Evolutionary conservation across 1,139 yeast genomes (phyloP).

Genomic region (Geotrichum bryndzae): DNA sequence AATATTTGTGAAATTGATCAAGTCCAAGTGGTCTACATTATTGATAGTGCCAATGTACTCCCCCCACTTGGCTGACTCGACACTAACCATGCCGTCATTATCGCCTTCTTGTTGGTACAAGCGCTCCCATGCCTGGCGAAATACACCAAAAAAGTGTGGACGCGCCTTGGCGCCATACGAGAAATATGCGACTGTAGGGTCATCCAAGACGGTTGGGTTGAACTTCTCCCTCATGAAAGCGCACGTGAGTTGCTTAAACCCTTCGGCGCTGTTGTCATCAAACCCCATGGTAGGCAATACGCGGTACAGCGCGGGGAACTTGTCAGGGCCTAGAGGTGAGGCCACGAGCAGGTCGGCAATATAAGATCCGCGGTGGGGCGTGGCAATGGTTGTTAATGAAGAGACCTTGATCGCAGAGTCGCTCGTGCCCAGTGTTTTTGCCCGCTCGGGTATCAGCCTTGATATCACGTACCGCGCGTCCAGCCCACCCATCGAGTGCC

Average conservation of each 20-base stretch:
- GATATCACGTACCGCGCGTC: conserved; percentile 75
- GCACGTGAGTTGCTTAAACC: conserved; percentile 47
- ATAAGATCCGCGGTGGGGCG: conserved; percentile 85
- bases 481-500: conserved; percentile 95
- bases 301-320: conserved; percentile 13
- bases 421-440: neutral
- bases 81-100: conserved; percentile 84
- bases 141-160: conserved; percentile 60
- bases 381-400: conserved; percentile 75
- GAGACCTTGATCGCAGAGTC: conserved; percentile 25
- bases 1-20: conserved; percentile 76
- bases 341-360: conserved; percentile 66
- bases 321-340: conserved; percentile 13
- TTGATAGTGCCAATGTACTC: conserved; percentile 69
- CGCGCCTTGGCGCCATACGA: conserved; percentile 74
- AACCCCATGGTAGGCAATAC: conserved; percentile 5
- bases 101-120: conserved; percentile 47
- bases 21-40: conserved; percentile 76
- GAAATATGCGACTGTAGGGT: conserved; percentile 61
- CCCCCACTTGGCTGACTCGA: conserved; percentile 79
- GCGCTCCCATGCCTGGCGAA: conserved; percentile 57
- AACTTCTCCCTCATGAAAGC: conserved; percentile 44
- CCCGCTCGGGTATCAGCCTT: conserved; percentile 40
- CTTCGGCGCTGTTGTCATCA: conserved; percentile 23
- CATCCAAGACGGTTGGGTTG: conserved; percentile 48